Conservation (phyloP, 1,284 basidiomycete genomes). For the Malassezia equina region DNA sequence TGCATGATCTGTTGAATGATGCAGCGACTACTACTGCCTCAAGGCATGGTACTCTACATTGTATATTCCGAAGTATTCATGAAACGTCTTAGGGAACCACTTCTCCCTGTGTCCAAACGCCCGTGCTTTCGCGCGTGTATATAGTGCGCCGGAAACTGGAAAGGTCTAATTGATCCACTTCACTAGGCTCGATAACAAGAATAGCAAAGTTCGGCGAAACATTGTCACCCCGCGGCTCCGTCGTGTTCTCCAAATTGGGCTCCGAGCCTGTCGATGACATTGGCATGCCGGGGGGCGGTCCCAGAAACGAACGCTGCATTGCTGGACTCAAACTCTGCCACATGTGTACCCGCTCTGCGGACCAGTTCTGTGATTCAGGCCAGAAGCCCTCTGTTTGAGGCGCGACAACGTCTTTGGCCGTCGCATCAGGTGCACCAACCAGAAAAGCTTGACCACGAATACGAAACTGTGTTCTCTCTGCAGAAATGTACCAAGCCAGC, state of each 20-base stretch:
- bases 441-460: constrained; percentile 7
- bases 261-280: neutral
- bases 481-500: constrained; percentile 11
- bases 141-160: neutral
- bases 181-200: constrained; percentile 9
- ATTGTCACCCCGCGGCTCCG: neutral
- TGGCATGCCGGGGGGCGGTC: constrained; percentile 2
- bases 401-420: neutral
- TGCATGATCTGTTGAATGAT: neutral
- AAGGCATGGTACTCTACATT: neutral
- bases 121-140: neutral
- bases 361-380: neutral
- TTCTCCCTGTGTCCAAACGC: neutral
- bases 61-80: neutral
- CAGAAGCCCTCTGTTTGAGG: neutral
- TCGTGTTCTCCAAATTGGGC: neutral
- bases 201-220: constrained; percentile 8
- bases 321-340: constrained; percentile 1
- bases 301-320: constrained; percentile 2
- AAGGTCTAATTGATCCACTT: constrained; percentile 12
- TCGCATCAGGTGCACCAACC: neutral
- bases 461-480: constrained; percentile 10
- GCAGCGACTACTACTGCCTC: neutral
- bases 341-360: constrained; percentile 6
- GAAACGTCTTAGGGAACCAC: constrained; percentile 3